A percentile compares a stretch with the other conserved stretches of the same genome.
phyloP scores from a whole-genome alignment of 257 asterid genomes.

The Solanum chiquidenum region DNA sequence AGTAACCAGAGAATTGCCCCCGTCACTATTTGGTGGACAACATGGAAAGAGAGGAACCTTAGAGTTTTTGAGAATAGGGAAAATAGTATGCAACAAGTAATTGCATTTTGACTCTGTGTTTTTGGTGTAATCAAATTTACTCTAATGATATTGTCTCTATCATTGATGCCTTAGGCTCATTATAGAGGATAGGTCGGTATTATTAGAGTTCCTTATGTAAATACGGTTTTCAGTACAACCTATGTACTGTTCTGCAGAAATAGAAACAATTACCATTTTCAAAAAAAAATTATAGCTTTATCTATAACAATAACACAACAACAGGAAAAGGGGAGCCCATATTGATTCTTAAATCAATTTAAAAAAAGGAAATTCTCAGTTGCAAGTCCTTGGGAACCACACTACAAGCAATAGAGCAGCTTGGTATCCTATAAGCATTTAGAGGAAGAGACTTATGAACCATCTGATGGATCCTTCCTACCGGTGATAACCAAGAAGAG shows the following conservation, averaged over 20 bases:
- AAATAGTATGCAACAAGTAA: background rate
- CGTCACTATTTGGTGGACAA: background rate
- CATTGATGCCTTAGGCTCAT: background rate
- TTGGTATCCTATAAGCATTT: background rate
- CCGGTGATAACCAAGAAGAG: background rate
- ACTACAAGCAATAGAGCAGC: background rate
- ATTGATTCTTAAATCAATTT: background rate
- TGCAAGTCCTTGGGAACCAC: background rate
- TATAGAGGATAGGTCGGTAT: background rate
- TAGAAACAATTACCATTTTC: background rate
- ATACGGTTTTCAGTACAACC: background rate
- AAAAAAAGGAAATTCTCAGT: background rate
- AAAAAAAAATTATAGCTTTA: background rate
- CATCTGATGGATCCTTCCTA: background rate
- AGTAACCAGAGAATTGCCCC: background rate
- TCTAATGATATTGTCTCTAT: background rate
- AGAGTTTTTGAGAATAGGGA: background rate
- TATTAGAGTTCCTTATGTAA: background rate
- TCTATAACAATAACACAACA: background rate
- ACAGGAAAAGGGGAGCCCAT: background rate
- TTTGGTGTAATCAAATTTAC: background rate
- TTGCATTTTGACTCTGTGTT: background rate
- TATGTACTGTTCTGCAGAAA: background rate
- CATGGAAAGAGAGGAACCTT: background rate
- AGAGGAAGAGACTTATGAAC: background rate